phyloP scores from a whole-genome alignment of 148 eudicot genomes.

The Agrostemma githago region DNA sequence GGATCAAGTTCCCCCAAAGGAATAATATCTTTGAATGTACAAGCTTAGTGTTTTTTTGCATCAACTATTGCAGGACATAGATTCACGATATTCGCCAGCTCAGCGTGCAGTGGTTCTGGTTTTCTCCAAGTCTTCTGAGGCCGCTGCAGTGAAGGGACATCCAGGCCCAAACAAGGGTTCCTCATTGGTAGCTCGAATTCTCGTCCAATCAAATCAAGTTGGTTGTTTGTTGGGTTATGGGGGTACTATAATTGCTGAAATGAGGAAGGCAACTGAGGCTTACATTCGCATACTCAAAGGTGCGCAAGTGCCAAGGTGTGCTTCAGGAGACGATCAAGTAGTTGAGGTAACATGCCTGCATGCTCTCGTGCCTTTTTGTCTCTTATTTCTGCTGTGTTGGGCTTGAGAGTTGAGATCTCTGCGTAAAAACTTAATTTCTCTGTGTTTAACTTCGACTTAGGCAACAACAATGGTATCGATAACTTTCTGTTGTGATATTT shows the following conservation, averaged over 20 bases:
- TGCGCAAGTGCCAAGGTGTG: conserved; percentile 56
- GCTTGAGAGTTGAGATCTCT: background rate
- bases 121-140: conserved; percentile 44
- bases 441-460: background rate
- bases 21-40: conserved; percentile 11
- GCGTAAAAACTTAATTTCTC: background rate
- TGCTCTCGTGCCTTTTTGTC: background rate
- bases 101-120: conserved; percentile 69
- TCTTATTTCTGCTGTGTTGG: background rate
- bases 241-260: conserved; percentile 56
- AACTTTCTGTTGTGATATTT: conserved; percentile 10
- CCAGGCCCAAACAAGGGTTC: conserved; percentile 31
- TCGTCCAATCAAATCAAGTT: conserved; percentile 48
- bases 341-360: conserved; percentile 47
- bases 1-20: background rate
- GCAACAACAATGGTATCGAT: background rate
- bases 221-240: conserved; percentile 80
- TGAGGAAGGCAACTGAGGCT: conserved; percentile 69
- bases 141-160: conserved; percentile 41
- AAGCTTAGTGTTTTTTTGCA: conserved; percentile 4
- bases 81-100: conserved; percentile 51
- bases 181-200: conserved; percentile 42
- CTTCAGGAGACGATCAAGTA: conserved; percentile 48
- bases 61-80: conserved; percentile 39
- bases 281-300: conserved; percentile 42